Base-by-base conservation (phyloP, 768 basidiomycete genomes). In the Coprinellus micaceus region DNA sequence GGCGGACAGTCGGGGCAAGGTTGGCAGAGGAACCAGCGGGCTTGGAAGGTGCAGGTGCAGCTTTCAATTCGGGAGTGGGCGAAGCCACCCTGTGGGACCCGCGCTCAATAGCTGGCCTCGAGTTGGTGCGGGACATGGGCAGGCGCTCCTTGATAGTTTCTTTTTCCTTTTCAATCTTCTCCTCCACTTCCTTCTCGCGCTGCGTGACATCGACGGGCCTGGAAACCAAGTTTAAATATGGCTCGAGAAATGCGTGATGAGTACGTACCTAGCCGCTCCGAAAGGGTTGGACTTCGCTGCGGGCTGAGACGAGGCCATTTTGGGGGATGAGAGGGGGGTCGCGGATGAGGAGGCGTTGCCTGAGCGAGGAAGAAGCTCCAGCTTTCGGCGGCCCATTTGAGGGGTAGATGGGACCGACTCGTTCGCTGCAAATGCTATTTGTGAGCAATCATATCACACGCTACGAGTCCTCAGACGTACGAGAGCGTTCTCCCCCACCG, bases 121-220 rank as follows among this genome's bases (percentile, higher is more conserved):
- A 82, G 60, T 63, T 82, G 1, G 79, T 77, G 45, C 82, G 76
- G 21, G 80, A 82, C 74, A 83, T 79, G 59, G 78, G 59, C 57
- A 78, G 58, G 63, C 81, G 71, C 49, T 83, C 75, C 72, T 84
- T 73, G 67, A 76, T 58, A 67, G 79, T 74, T 75, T 85, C 68
- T 69, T 83, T 80, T 25, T 89, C 86, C 59, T 81, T 82, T 61
- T 88, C 85, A 37, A 92, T 68, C 28, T 86, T 84, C 45, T 89
- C 83, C 28, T 82, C 71, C 9, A 93, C 83, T 66, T 84, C 87
- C 54, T 83, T 86, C 64, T 98, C 94, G 52, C 83, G 82, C 0
- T 80, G 74, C 30, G 87, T 77, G 17, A 88, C 85, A 67, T 98
- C 94, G 21, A 98, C 89, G 12, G 96, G 94, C 63, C 89, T 91